Base-by-base conservation (phyloP, 257 asterid genomes). In the Solanum rostratum region DNA sequence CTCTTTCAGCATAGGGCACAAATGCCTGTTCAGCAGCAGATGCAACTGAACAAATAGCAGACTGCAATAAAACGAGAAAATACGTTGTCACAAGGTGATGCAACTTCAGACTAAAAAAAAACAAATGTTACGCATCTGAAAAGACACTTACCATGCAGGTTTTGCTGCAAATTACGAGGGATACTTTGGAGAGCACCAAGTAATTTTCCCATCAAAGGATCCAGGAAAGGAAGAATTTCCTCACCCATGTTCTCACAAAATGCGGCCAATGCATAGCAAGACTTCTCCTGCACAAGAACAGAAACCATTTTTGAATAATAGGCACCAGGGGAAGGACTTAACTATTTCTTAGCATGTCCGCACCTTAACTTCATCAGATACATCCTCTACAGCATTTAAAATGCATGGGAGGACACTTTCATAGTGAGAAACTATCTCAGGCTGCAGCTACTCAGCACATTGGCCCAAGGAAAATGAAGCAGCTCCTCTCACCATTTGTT, bases 171-270 rank as follows among this genome's bases (percentile, higher is more conserved):
- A 92, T 96, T 92, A 41, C 97, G 98, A 19, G 96, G 88, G 88
- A 95, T 94, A 88, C 80, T 92, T 87, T 95, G 98, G 83, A 96
- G 97, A 83, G 98, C 93, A 18, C 91, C 90, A 60, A 95, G 93
- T 87, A 96, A 89, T 87, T 91, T 97, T 83, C 86, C 97, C 98
- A 97, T 93, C 91, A 97, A 90, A 87, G 97, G 94, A 87, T 95
- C 97, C 88, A 95, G 83, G 89, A 92, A 97, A 52, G 98, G 98
- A 90, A 97, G 97, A 87, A 97, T 97, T 89, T 93, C 99, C 53
- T 93, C 98, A 5, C 97, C 99, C 99, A 97, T 97, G 86, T 97
- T 87, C 97, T 97, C 99, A 90, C 98, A 95, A 90, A 97, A 97
- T 85, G 99, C 98, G 49, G 99, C 99, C 92, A 97, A 88, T 27